Base-by-base conservation (phyloP, 768 basidiomycete species). In the Calocybe indica region DNA sequence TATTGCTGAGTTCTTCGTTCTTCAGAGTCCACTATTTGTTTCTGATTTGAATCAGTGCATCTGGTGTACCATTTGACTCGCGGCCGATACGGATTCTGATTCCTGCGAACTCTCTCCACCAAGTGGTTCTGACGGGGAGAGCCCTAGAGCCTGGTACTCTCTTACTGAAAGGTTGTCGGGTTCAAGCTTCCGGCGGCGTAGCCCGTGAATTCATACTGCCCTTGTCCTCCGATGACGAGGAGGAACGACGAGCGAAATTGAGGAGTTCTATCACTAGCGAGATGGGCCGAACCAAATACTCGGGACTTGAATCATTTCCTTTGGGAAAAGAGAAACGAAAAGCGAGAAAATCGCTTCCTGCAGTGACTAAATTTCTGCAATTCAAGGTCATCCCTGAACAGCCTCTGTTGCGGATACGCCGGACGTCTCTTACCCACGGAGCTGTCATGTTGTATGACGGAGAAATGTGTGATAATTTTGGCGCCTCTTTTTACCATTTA, bases 361-460 rank as follows among this genome's bases (percentile, higher is more conserved):
- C 45, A 50, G 51, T 45, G 59, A 58, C 51, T 54, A 22, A 48
- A 64, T 94, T 87, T 59, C 61, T 94, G 57, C 82, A 93, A 58
- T 94, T 86, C 63, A 72, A 76, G 34, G 90, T 97, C 13, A 80
- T 95, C 13, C 83, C 86, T 1, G 85, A 91, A 56, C 90, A 93
- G 58, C 96, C 96, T 7, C 64, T 93, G 31, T 69, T 98, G 46
- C 80, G 91, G 52, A 85, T 99, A 61, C 77, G 89, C 47, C 73
- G 89, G 59, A 89, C 86, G 11, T 91, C 89, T n/a, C 68, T 96
- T 14, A 94, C 88, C 1, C 92, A 96, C 55, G 92, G 92, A 1
- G 92, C 94, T 0, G 70, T 97, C 22, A 95, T 96, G 91, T 70
- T 98, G 43, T 97, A 95, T 59, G 81, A 95, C 41, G 96, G 96